Base-by-base conservation (phyloP, 768 basidiomycete genomes). In the Termitomyces sp. region DNA sequence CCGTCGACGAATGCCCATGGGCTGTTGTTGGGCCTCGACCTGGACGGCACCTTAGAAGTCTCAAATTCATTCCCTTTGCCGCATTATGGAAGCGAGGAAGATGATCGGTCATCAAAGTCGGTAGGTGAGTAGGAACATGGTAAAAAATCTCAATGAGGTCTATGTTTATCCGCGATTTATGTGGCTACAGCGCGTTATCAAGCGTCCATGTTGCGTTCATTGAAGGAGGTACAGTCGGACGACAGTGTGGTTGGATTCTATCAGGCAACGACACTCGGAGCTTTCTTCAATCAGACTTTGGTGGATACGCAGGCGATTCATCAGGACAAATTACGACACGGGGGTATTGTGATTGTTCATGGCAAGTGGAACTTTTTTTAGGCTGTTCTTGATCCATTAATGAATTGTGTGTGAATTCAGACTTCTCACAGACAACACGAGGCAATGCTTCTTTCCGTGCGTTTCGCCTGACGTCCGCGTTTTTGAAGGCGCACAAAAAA, bases 161-260 rank as follows among this genome's bases (percentile, higher is more conserved):
- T 34, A 56, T 50, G 35, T 48, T 57, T 51, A 52, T 32, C 1
- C 8, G 23, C 19, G 12, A 34, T 34, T 47, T 28, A 23, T 37
- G 41, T 62, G 54, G 46, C 66, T 61, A 48, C 65, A 91, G 88
- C 79, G 54, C 88, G 90, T 44, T 94, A 93, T 68, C 91, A 94
- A 71, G 76, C 81, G 35, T 80, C 85, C 56, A 91, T 94, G 91
- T 76, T 94, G 45, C 84, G 89, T 55, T 88, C 89, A 23, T 77
- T 98, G 66, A 90, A 91, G 67, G 93, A 95, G 69, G 94, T 95
- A 54, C 88, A 91, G 65, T 84, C 86, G 37, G 93, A 95, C 65
- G 93, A 96, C 72, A 92, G 86, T 61, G 83, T 94, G 34, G 88
- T 97, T 54, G 95, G 95, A 39, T 93, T 96, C 71, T 98, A 98